Conservation (phyloP, 1,284 basidiomycete species). For the Thelephora terrestris region DNA sequence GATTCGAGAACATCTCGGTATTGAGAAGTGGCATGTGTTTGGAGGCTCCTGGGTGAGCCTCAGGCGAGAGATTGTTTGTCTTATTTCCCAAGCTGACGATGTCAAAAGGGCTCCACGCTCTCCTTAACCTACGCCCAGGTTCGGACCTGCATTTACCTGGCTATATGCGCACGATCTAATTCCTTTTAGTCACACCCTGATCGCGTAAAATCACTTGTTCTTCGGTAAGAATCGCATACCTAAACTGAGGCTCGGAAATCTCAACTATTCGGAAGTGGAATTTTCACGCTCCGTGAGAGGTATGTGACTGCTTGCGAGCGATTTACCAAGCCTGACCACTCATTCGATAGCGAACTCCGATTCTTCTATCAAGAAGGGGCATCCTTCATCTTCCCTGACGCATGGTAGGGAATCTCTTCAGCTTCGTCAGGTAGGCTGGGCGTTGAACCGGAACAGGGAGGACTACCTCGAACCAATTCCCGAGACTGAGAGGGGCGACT, state of each 20-base stretch:
- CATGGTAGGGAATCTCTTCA: conserved; percentile 46
- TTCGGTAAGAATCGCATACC: conserved; percentile 46
- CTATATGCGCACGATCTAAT: not conserved
- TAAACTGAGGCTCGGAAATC: not conserved
- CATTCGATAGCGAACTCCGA: conserved; percentile 54
- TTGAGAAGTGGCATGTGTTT: conserved; percentile 86
- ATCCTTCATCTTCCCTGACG: conserved; percentile 80
- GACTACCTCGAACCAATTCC: conserved; percentile 78
- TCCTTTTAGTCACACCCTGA: conserved; percentile 62
- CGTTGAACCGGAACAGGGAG: conserved; percentile 36
- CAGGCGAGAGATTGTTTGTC: not conserved
- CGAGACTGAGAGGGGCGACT: conserved; percentile 65
- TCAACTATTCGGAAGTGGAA: conserved; percentile 43
- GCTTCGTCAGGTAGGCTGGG: not conserved
- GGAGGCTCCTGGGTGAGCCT: conserved; percentile 76
- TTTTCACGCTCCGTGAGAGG: conserved; percentile 81
- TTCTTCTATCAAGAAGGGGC: conserved; percentile 91
- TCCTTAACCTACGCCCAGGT: conserved; percentile 83
- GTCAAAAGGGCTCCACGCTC: conserved; percentile 76
- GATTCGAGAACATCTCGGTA: conserved; percentile 56
- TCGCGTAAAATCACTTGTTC: conserved; percentile 67
- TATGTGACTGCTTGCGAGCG: conserved; percentile 16
- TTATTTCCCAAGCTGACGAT: not conserved
- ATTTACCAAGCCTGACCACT: not conserved
- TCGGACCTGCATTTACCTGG: conserved; percentile 3